A percentile compares a stretch with the other conserved stretches of the same genome.
phyloP scores from a whole-genome alignment of 805 yeast genomes.

The Saccharomycopsis capsularis region DNA sequence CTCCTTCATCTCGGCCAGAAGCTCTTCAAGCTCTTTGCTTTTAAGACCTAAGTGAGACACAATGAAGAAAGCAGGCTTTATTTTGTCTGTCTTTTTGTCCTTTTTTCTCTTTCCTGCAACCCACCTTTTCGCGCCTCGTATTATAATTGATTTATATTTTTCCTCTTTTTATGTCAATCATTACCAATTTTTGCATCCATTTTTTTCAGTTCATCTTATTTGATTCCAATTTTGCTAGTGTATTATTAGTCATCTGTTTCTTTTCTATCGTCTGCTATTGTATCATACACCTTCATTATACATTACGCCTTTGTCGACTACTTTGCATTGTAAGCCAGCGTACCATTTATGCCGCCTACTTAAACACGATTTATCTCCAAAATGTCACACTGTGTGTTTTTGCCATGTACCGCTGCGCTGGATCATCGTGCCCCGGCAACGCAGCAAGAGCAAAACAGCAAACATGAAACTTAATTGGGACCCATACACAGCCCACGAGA shows the following conservation, averaged over 20 bases:
- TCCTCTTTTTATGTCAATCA: background rate
- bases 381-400: background rate
- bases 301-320: background rate
- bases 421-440: too few species aligned
- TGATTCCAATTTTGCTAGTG: too few species aligned
- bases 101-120: background rate
- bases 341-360: background rate
- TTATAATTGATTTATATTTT: background rate
- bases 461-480: too few species aligned
- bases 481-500: too few species aligned
- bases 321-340: background rate
- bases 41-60: background rate
- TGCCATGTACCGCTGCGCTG: background rate
- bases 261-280: background rate
- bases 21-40: conserved; percentile 13
- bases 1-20: conserved; percentile 7
- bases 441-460: too few species aligned
- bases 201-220: background rate
- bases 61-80: background rate
- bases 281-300: background rate
- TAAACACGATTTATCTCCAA: background rate
- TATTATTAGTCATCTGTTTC: background rate
- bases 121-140: background rate
- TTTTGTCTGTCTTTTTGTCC: background rate
- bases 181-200: background rate